Base-by-base conservation (phyloP, 2,329 filamentous ascomycete genomes). In the Pestalotiopsis sp. region DNA sequence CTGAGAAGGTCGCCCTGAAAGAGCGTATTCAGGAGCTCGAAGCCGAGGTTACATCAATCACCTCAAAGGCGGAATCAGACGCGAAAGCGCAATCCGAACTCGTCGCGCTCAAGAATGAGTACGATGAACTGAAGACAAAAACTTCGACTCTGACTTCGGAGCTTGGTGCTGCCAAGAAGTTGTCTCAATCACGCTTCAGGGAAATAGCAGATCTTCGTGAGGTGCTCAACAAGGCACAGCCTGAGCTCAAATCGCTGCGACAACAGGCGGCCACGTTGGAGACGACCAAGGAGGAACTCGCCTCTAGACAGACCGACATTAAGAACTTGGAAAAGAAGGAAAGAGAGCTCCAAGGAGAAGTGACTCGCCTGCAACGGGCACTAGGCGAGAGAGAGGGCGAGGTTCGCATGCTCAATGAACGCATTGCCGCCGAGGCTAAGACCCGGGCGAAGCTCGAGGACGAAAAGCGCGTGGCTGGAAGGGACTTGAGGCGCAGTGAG, bases 181-280 rank as follows among this genome's bases (percentile, higher is more conserved):
- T 98, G 13, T 94, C 96, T 0, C 91, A 97, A 70, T 92, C 89
- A 17, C 88, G 96, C 38, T 98, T 94, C 83, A 97, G 94, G 79
- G 95, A 98, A 69, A 83, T 98, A 1, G 91, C 91, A 0, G 93
- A 97, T 36, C 83, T 97, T 60, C 88, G 91, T 23, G 92, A 95
- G 70, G 85, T 95, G 2, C 80, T 98, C 38, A 91, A 94, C 72
- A 97, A 96, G 78, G 88, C 92, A 0, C 95, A 98, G 76, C 92
- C 94, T 0, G 95, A 99, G 80, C 83, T 98, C 27, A 92, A 91
- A 78, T 91, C 84, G 59, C 85, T 98, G 23, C 90, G 93, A 7
- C 89, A 91, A 63, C 95, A 98, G 74, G 91, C 93, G 38, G 87
- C 89, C 0, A 87, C 91, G 56, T 84, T 98, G 41, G 95, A 94